Evolutionary conservation across 2,329 filamentous ascomycete genomes (phyloP).

Genomic region (Fusarium xylarioides): DNA sequence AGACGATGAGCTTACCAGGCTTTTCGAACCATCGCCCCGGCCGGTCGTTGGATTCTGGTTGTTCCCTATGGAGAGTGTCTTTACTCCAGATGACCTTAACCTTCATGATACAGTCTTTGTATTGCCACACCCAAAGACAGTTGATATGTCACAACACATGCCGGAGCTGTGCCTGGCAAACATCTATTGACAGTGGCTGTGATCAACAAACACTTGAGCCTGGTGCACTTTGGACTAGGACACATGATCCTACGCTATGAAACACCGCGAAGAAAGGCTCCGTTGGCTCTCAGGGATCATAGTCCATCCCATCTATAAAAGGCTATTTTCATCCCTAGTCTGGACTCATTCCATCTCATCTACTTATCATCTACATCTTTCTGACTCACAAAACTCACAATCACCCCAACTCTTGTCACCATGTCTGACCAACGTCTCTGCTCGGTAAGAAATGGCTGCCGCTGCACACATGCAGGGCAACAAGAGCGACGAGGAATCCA

Average conservation of each 20-base stretch:
- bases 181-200: not conserved
- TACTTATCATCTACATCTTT: not conserved
- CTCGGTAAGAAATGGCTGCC: no score
- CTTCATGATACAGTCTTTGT: fast-evolving
- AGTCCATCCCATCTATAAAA: not conserved
- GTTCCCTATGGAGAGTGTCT: not conserved
- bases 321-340: not conserved
- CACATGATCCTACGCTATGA: not conserved
- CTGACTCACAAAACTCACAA: no score
- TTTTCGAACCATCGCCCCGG: not conserved
- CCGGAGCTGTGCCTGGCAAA: conserved; percentile 36
- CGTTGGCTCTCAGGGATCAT: not conserved
- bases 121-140: not conserved
- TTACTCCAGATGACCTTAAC: conserved; percentile 29
- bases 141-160: not conserved
- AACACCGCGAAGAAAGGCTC: not conserved
- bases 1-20: fast-evolving
- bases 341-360: not conserved
- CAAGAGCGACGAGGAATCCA: no score
- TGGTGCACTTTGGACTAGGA: not conserved
- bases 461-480: no score
- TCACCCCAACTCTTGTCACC: no score
- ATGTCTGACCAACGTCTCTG: no score
- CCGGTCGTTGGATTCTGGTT: conserved; percentile 3
- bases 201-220: not conserved